Conservation (phyloP, 495 filamentous ascomycete species). For the Penicillium goetzii region DNA sequence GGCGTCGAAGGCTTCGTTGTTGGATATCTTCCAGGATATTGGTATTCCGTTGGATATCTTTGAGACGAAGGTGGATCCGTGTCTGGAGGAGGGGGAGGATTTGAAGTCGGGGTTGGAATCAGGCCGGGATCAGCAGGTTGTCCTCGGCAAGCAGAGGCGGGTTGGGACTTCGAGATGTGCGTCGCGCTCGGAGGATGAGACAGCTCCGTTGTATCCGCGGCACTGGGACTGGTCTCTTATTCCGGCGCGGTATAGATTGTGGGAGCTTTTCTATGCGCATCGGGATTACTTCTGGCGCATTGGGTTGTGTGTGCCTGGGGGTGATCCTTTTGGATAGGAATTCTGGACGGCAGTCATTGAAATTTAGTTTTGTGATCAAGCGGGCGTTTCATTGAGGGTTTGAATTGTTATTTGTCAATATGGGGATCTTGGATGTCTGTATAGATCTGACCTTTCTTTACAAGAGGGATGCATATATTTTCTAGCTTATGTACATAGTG, state of each 20-base stretch:
- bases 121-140: slow-evolving; percentile 9
- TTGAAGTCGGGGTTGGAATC: not conserved
- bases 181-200: slow-evolving; percentile 21
- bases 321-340: slow-evolving; percentile 57
- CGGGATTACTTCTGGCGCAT: slow-evolving; percentile 95
- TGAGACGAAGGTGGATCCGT: slow-evolving; percentile 6
- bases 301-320: slow-evolving; percentile 86
- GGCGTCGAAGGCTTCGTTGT: not conserved
- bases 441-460: not conserved
- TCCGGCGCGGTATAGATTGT: slow-evolving; percentile 70
- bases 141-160: slow-evolving; percentile 11
- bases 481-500: not conserved
- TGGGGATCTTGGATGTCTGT: not conserved
- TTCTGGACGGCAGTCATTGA: not conserved
- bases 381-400: not conserved
- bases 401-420: not conserved
- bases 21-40: slow-evolving; percentile 20
- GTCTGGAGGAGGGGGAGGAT: not conserved
- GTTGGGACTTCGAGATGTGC: slow-evolving; percentile 6
- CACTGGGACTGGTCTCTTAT: slow-evolving; percentile 47
- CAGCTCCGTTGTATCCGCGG: slow-evolving; percentile 25
- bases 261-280: slow-evolving; percentile 94
- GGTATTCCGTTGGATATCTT: slow-evolving; percentile 17
- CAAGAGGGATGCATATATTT: not conserved
- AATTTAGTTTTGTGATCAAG: not conserved